Evolutionary conservation across 371 early-diverging fungal species (phyloP).

Genomic region (Circinella umbellata): DNA sequence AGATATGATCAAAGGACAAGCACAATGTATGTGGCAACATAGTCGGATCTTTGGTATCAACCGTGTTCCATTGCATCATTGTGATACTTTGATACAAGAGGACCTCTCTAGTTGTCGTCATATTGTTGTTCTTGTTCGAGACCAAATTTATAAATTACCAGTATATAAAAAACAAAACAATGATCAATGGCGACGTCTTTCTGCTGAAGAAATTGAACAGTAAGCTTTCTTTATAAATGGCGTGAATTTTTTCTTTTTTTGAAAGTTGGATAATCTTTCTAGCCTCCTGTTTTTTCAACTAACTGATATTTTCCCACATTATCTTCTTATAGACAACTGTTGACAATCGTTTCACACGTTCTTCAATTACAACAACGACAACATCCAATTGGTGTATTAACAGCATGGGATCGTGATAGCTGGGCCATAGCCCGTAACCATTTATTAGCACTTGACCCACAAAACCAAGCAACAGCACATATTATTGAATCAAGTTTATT

Average conservation of each 20-base stretch:
- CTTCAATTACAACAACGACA: slow-evolving; percentile 40
- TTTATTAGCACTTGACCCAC: slow-evolving; percentile 52
- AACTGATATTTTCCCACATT: slow-evolving; percentile 29
- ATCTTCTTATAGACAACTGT: slow-evolving; percentile 16
- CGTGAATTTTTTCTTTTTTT: not conserved
- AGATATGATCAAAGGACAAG: slow-evolving; percentile 55
- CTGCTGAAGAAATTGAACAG: slow-evolving; percentile 75
- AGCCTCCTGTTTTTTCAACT: slow-evolving; percentile 43
- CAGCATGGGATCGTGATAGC: slow-evolving; percentile 85
- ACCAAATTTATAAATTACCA: slow-evolving; percentile 81
- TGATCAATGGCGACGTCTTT: slow-evolving; percentile 48
- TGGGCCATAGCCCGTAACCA: slow-evolving; percentile 77
- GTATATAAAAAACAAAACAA: slow-evolving; percentile 55
- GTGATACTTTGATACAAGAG: slow-evolving; percentile 61
- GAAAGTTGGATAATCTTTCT: slow-evolving; percentile 53
- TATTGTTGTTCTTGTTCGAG: slow-evolving; percentile 73
- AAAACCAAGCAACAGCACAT: slow-evolving; percentile 52
- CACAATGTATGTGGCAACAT: slow-evolving; percentile 67
- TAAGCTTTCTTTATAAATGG: slow-evolving; percentile 25
- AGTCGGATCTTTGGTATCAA: slow-evolving; percentile 76
- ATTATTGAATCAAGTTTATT: slow-evolving; percentile 75
- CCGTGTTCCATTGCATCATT: slow-evolving; percentile 76
- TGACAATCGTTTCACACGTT: slow-evolving; percentile 49
- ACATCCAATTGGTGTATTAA: slow-evolving; percentile 75
- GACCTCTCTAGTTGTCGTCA: slow-evolving; percentile 61